A percentile compares a stretch with the other conserved stretches of the same genome.
Evolutionary conservation across 257 asterid species (phyloP).

Genomic region (Fraxinus anomala): DNA sequence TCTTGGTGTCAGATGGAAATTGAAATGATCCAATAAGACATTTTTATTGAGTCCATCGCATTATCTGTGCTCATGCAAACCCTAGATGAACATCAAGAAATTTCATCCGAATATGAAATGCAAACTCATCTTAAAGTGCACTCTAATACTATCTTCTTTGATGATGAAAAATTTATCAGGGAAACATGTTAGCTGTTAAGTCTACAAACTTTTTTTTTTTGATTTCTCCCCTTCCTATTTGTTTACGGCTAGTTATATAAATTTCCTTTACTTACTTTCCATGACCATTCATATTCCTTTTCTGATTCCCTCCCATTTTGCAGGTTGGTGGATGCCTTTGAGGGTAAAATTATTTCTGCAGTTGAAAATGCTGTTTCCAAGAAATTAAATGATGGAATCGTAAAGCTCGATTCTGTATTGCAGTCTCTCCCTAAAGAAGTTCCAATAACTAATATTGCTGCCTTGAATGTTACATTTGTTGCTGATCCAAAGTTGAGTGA

Average conservation of each 20-base stretch:
- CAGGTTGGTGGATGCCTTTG: conserved; percentile 87
- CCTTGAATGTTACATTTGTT: conserved; percentile 65
- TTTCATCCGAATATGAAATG: background rate
- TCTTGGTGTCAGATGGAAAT: no score
- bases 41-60: background rate
- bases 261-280: background rate
- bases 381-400: conserved; percentile 55
- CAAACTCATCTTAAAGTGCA: background rate
- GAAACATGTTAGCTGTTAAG: background rate
- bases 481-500: conserved; percentile 62
- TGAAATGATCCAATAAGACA: background rate
- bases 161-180: background rate
- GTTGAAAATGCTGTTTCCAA: conserved; percentile 70
- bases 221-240: background rate
- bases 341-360: conserved; percentile 55
- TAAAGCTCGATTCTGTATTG: conserved; percentile 58
- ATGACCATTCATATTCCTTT: background rate
- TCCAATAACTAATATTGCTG: conserved; percentile 53
- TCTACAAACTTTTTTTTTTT: background rate
- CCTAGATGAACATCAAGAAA: background rate
- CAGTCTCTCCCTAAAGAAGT: conserved; percentile 84
- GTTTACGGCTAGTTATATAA: background rate
- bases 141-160: background rate
- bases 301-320: conserved; percentile 8
- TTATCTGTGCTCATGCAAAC: background rate